These are phyloP conservation scores for Dioscorea dumetorum DNA, from an alignment of 106 monocot genomes.

Conservation along the genomic window DNA sequence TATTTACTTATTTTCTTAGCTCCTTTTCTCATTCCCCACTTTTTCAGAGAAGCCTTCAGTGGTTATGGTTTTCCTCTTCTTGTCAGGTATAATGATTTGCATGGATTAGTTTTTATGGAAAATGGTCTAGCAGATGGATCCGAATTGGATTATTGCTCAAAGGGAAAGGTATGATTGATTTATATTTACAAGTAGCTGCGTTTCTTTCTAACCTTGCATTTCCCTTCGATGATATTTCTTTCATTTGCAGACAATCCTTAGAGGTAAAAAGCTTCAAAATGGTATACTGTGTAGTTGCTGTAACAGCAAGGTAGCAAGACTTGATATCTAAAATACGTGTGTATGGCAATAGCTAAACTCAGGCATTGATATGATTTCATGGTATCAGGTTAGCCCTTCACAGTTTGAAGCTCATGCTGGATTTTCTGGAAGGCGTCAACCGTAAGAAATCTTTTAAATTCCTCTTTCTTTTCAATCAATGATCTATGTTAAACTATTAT, in stretches of 20 bases:
- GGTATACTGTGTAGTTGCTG: slow-evolving; percentile 52
- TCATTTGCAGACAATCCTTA: slow-evolving; percentile 28
- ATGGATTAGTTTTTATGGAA: slow-evolving; percentile 40
- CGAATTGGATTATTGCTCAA: slow-evolving; percentile 29
- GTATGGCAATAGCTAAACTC: no score
- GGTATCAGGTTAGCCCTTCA: slow-evolving; percentile 43
- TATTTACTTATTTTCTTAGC: no score
- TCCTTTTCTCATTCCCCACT: no score
- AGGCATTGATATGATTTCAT: background rate
- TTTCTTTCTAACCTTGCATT: slow-evolving; percentile 1
- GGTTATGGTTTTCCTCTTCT: background rate
- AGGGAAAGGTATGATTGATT: slow-evolving; percentile 38
- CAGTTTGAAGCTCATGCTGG: slow-evolving; percentile 64
- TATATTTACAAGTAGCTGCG: background rate
- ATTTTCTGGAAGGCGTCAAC: slow-evolving; percentile 29
- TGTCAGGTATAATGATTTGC: slow-evolving; percentile 39
- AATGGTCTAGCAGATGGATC: slow-evolving; percentile 52
- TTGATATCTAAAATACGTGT: background rate
- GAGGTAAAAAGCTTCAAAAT: slow-evolving; percentile 47
- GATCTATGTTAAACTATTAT: background rate
- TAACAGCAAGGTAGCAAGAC: slow-evolving; percentile 30
- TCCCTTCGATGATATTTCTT: background rate
- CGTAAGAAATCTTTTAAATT: slow-evolving; percentile 24
- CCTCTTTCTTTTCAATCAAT: background rate
- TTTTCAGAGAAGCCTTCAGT: no score